phyloP scores from a whole-genome alignment of 257 asterid genomes.

The Ajuga chamaepitys region DNA sequence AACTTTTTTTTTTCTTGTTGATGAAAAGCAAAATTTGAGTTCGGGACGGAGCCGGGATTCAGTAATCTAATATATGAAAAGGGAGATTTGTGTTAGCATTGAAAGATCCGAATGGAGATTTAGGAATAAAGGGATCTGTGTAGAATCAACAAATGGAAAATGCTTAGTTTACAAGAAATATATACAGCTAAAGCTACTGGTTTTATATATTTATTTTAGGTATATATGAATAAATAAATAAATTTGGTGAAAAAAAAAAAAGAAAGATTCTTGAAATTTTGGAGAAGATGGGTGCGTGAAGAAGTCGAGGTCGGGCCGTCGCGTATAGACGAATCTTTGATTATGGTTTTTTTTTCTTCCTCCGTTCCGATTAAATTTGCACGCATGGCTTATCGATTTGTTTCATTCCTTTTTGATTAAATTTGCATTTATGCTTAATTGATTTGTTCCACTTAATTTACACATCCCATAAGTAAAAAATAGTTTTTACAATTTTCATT shows the following conservation, averaged over 20 bases:
- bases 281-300: slow-evolving; percentile 7
- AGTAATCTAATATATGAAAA: too few relatives aligned
- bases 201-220: too few relatives aligned
- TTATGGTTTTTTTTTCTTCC: not conserved
- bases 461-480: too few relatives aligned
- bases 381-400: too few relatives aligned
- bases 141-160: slow-evolving; percentile 47
- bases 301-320: slow-evolving; percentile 52
- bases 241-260: not conserved
- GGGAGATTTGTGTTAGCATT: slow-evolving; percentile 23
- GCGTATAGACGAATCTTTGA: slow-evolving; percentile 35
- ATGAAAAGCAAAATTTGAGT: too few relatives aligned
- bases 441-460: too few relatives aligned
- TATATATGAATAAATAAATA: not conserved
- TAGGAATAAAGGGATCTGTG: slow-evolving; percentile 48
- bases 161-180: slow-evolving; percentile 27
- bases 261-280: not conserved
- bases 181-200: not conserved
- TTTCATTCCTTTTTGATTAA: too few relatives aligned
- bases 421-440: too few relatives aligned
- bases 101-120: slow-evolving; percentile 33
- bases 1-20: too few relatives aligned
- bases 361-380: too few relatives aligned
- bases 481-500: too few relatives aligned
- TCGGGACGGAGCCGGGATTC: too few relatives aligned